A percentile compares a stretch with the other conserved stretches of the same genome.
Conservation (phyloP, 495 filamentous ascomycete species). For the Trichoderma asperelloides region DNA sequence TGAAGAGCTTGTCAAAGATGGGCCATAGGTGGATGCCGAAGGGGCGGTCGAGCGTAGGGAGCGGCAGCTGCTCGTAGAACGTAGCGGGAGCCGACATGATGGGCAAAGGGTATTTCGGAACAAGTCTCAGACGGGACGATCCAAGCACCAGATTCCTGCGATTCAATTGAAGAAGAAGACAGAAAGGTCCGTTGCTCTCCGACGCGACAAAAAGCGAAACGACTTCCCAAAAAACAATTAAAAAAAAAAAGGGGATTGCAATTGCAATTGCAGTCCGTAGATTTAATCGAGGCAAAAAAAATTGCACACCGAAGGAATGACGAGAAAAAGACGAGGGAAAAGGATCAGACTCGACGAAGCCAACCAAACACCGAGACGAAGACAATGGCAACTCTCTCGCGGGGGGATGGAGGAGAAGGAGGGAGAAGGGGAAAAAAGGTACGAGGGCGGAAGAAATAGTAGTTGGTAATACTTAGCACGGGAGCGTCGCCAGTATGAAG, state of each 20-base stretch:
- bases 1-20: constrained; percentile 79
- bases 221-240: neutral
- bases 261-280: constrained; percentile 13
- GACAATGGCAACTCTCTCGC: neutral
- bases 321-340: constrained; percentile 19
- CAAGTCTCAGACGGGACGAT: neutral
- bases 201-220: neutral
- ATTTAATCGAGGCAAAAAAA: constrained; percentile 14
- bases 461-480: neutral
- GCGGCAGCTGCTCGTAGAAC: constrained; percentile 53
- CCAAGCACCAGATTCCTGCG: neutral
- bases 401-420: neutral
- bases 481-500: neutral
- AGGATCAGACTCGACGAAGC: neutral
- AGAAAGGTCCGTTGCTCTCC: neutral
- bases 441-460: constrained; percentile 9
- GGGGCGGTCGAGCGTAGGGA: constrained; percentile 80
- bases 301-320: constrained; percentile 18
- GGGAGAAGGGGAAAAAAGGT: constrained; percentile 20
- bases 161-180: constrained; percentile 9
- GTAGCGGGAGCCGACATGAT: constrained; percentile 36
- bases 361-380: neutral
- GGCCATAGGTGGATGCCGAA: constrained; percentile 93
- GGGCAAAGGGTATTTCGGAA: constrained; percentile 8
- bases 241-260: neutral